phyloP scores from a whole-genome alignment of 179 eudicot species.

The Spergularia azorica region DNA sequence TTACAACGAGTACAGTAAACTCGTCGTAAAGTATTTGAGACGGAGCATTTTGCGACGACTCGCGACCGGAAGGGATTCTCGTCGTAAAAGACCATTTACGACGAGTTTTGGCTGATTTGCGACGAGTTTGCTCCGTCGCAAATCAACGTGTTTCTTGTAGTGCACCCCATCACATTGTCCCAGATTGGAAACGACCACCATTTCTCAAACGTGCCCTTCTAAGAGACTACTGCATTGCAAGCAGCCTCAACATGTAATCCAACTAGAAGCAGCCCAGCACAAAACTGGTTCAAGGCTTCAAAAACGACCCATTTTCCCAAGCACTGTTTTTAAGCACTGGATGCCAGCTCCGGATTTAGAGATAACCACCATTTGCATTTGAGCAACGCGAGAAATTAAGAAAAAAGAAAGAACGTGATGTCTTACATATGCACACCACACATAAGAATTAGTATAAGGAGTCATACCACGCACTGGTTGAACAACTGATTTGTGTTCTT shows the following conservation, averaged over 20 bases:
- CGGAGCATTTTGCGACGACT: no score
- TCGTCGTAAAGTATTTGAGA: no score
- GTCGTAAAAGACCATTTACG: no score
- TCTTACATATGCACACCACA: not conserved
- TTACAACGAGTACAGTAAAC: no score
- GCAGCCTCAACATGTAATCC: not conserved
- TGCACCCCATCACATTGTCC: no score
- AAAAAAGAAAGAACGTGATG: not conserved
- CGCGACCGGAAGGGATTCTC: no score
- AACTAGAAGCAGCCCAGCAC: not conserved
- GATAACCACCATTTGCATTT: slow-evolving; percentile 83
- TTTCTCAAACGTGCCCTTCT: not conserved
- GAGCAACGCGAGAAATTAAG: not conserved
- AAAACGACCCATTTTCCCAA: slow-evolving; percentile 64
- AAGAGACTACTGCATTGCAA: not conserved
- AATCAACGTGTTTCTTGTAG: no score
- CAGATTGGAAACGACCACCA: not conserved
- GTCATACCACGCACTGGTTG: slow-evolving; percentile 91
- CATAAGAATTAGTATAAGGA: not conserved
- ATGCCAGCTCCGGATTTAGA: slow-evolving; percentile 90
- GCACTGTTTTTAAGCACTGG: slow-evolving; percentile 74
- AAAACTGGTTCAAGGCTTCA: slow-evolving; percentile 36
- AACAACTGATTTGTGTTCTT: slow-evolving; percentile 68
- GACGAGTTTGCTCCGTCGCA: no score
- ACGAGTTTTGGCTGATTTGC: no score